Base-by-base conservation (phyloP, 257 asterid genomes). In the Solanum appendiculatum region DNA sequence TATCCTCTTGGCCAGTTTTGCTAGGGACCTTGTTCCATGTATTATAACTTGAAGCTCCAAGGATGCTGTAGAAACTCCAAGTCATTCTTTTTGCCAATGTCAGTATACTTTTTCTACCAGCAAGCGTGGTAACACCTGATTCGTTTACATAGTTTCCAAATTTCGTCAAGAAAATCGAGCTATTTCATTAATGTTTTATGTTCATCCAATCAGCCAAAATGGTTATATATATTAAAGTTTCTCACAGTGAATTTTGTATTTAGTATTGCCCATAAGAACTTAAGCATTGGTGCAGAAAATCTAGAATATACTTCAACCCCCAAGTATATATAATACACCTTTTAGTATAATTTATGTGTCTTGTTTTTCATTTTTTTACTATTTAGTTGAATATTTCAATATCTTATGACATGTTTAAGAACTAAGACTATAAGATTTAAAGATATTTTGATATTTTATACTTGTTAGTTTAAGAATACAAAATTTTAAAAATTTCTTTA, bases 71-170 rank as follows among this genome's bases (percentile, higher is more conserved):
- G 83, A 94, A 94, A 87, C 93, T 90, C 86, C 88, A 83, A 63
- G 90, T 94, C 98, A 94, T 95, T 88, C 99, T 91, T 75, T 97
- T 96, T 2, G 98, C 98, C 91, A 97, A 40, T 39, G 92, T 92
- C 37, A 97, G 82, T 13, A 93, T 90, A 93, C 97, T 97, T 92
- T 93, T 97, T 78, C 98, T 90, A 89, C 99, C 99, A 29, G 98
- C 98, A 84, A 91, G 90, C 1, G 98, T 97, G 48, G 95, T 87
- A 63, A 95, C 95, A 5, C 99, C 99, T 97, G 90, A 40, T 90
- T 74, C 11, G 9, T 73, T 73, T 23, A 37, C 44, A 70, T 7
- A 70, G 44, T 54, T n/a, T 18, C 63, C 36, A 16, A 11, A 25
- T 34, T 20, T 64, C 1, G 9, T 64, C 72, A 64, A 11, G 31